Percentiles rank a stretch among this genome's conserved stretches.
phyloP scores from a whole-genome alignment of 2,329 filamentous ascomycete species.

The Xylariaceae sp. region DNA sequence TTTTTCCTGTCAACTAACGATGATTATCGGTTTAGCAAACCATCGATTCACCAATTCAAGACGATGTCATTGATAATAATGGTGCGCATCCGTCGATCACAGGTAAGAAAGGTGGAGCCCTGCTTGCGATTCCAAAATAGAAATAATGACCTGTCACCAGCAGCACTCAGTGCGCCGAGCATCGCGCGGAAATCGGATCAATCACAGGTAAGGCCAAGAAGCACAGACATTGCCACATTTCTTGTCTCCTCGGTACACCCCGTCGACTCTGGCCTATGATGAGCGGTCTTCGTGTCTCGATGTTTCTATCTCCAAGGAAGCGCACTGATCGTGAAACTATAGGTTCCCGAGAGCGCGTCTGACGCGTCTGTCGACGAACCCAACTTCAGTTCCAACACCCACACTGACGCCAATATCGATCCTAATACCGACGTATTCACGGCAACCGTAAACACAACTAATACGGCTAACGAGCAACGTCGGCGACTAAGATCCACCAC shows the following conservation, averaged over 20 bases:
- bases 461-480: slow-evolving; percentile 2
- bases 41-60: slow-evolving; percentile 18
- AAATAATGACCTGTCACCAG: background rate
- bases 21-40: slow-evolving; percentile 15
- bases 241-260: background rate
- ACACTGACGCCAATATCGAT: background rate
- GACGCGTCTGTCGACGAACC: slow-evolving; percentile 13
- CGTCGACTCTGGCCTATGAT: background rate
- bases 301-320: slow-evolving; percentile 21
- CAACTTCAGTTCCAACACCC: background rate
- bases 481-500: background rate
- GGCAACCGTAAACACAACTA: slow-evolving; percentile 8
- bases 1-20: slow-evolving; percentile 5
- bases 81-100: slow-evolving; percentile 7
- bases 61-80: background rate
- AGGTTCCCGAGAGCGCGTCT: slow-evolving; percentile 24
- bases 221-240: slow-evolving; percentile 7
- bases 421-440: background rate
- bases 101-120: slow-evolving; percentile 6
- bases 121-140: background rate
- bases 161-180: background rate
- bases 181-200: background rate
- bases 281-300: background rate
- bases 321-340: slow-evolving; percentile 24
- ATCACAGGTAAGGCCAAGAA: slow-evolving; percentile 13